phyloP scores from a whole-genome alignment of 495 filamentous ascomycete genomes.

The Aspergillus mulundensis region DNA sequence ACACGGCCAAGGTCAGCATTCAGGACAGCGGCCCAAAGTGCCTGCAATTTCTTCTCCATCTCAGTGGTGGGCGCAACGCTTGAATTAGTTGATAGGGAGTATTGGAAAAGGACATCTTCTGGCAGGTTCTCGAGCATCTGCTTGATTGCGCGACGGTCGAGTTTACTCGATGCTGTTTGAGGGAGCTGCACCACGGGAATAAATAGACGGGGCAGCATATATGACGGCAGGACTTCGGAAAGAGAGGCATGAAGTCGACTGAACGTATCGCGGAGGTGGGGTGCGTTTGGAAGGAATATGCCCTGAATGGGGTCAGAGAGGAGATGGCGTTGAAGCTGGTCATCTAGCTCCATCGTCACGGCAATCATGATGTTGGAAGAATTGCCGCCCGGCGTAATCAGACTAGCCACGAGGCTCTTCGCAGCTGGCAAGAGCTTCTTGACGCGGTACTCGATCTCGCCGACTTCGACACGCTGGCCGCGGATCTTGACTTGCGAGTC shows the following conservation, averaged over 20 bases:
- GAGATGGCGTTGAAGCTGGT: background rate
- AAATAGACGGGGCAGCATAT: constrained; percentile 45
- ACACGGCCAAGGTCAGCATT: constrained; percentile 24
- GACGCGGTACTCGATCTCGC: constrained; percentile 40
- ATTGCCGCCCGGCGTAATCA: background rate
- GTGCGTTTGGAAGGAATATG: background rate
- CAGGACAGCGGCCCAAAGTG: constrained; percentile 36
- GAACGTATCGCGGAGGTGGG: background rate
- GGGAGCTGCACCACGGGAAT: constrained; percentile 37
- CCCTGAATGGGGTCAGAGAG: background rate
- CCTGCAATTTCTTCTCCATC: constrained; percentile 2
- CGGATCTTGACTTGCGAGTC: constrained; percentile 46
- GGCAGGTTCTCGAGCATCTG: constrained; percentile 16
- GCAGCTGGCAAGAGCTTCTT: constrained; percentile 1
- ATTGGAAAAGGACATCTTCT: constrained; percentile 12
- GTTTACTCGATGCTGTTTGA: constrained; percentile 37
- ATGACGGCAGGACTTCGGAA: constrained; percentile 21
- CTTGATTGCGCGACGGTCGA: constrained; percentile 31
- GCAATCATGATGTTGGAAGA: background rate
- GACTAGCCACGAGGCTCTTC: constrained; percentile 3
- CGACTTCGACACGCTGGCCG: constrained; percentile 31
- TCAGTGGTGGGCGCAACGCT: background rate
- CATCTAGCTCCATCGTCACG: background rate
- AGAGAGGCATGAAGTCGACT: background rate
- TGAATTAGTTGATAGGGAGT: background rate